A percentile compares a stretch with the other conserved stretches of the same genome.
phyloP scores from a whole-genome alignment of 345 rosid genomes.

The Eucalyptus sideroxylon region DNA sequence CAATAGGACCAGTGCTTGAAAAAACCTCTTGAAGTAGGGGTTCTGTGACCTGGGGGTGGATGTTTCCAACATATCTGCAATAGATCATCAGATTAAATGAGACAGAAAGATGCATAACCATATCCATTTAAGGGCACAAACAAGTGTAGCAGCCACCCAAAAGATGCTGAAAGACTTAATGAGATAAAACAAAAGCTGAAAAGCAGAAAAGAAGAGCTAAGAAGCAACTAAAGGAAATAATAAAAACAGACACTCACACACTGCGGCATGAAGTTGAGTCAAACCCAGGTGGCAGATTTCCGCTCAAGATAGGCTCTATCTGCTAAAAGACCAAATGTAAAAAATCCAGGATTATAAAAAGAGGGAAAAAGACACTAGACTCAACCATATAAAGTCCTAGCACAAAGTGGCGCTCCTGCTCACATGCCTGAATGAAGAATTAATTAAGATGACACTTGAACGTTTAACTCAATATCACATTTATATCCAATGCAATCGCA shows the following conservation, averaged over 20 bases:
- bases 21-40: slow-evolving; percentile 60
- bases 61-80: slow-evolving; percentile 61
- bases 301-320: slow-evolving; percentile 77
- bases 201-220: background rate
- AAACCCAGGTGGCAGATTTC: slow-evolving; percentile 82
- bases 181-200: background rate
- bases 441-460: background rate
- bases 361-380: background rate
- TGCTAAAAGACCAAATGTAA: slow-evolving; percentile 31
- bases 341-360: background rate
- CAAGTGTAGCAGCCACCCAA: background rate
- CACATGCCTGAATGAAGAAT: background rate
- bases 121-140: background rate
- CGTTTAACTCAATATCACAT: background rate
- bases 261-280: slow-evolving; percentile 79
- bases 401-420: background rate
- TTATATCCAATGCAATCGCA: background rate
- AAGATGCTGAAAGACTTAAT: background rate
- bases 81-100: background rate
- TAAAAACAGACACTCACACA: slow-evolving; percentile 44
- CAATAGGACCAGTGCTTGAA: slow-evolving; percentile 54
- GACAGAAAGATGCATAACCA: background rate
- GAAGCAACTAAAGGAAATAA: background rate
- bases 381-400: background rate
- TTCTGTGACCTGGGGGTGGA: slow-evolving; percentile 60